phyloP scores from a whole-genome alignment of 164 flowering plant species.

The Akebia trifoliata region DNA sequence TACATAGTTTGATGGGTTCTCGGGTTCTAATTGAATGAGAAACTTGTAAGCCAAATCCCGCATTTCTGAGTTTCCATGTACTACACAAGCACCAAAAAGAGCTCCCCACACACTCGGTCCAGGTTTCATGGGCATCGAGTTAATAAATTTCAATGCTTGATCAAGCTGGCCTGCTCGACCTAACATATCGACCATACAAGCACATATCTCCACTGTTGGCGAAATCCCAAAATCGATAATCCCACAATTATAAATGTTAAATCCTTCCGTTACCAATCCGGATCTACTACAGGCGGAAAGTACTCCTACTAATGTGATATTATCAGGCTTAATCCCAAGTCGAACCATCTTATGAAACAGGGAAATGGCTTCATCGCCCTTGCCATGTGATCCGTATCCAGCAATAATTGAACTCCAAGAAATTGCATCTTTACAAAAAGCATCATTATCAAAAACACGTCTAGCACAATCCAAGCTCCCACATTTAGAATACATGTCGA shows the following conservation, averaged over 20 bases:
- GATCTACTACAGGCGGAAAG: slow-evolving; percentile 66
- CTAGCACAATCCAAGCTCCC: slow-evolving; percentile 52
- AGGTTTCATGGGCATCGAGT: slow-evolving; percentile 48
- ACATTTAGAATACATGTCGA: slow-evolving; percentile 65
- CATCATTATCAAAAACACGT: slow-evolving; percentile 42
- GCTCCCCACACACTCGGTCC: slow-evolving; percentile 77
- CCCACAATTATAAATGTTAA: slow-evolving; percentile 30
- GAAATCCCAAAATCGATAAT: slow-evolving; percentile 24
- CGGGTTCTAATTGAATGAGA: slow-evolving; percentile 58
- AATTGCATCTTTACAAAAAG: slow-evolving; percentile 54
- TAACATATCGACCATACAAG: slow-evolving; percentile 67
- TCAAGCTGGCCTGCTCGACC: slow-evolving; percentile 59
- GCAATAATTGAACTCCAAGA: slow-evolving; percentile 71
- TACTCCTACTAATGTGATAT: slow-evolving; percentile 48
- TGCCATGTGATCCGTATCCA: slow-evolving; percentile 61
- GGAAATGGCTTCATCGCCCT: slow-evolving; percentile 44
- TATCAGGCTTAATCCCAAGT: slow-evolving; percentile 44
- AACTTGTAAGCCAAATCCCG: slow-evolving; percentile 43
- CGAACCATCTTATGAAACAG: slow-evolving; percentile 45
- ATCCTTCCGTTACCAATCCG: slow-evolving; percentile 53
- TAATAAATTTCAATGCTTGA: slow-evolving; percentile 49
- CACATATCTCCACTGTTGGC: slow-evolving; percentile 57
- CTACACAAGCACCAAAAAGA: slow-evolving; percentile 40
- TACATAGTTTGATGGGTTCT: slow-evolving; percentile 61
- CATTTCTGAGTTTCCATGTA: slow-evolving; percentile 49